A percentile compares a stretch with the other conserved stretches of the same genome.
phyloP scores from a whole-genome alignment of 495 filamentous ascomycete species.

The Astrothelium macrocarpum region DNA sequence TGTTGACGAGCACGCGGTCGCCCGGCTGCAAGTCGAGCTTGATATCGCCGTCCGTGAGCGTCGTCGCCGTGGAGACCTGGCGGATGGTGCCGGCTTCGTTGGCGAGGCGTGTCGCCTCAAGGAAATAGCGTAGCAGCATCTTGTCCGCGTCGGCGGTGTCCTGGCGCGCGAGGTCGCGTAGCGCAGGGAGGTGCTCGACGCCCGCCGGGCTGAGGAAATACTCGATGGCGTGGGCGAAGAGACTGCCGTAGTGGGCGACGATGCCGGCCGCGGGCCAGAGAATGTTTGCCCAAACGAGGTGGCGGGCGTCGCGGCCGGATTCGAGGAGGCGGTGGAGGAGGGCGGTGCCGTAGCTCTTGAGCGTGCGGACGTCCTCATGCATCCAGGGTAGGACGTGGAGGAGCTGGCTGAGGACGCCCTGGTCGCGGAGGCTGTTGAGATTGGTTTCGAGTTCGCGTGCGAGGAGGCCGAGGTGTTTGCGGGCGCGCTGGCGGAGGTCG shows the following conservation, averaged over 20 bases:
- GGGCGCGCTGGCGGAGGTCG: conserved; percentile 46
- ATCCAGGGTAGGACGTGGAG: background rate
- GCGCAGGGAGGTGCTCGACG: conserved; percentile 38
- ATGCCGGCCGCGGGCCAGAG: conserved; percentile 35
- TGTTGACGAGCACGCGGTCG: conserved; percentile 41
- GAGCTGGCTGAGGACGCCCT: background rate
- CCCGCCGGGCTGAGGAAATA: conserved; percentile 40
- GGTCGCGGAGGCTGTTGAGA: conserved; percentile 23
- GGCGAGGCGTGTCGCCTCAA: conserved; percentile 29
- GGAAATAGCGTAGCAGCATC: conserved; percentile 31
- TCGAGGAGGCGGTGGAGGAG: conserved; percentile 27
- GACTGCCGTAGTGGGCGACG: conserved; percentile 34
- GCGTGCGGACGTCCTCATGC: background rate
- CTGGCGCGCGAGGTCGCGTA: conserved; percentile 38
- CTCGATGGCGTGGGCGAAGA: conserved; percentile 31
- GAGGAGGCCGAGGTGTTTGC: conserved; percentile 11
- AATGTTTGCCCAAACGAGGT: conserved; percentile 32
- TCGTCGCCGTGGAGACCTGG: conserved; percentile 21
- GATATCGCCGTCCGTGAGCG: conserved; percentile 35
- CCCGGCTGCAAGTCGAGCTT: conserved; percentile 39
- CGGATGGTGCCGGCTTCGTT: conserved; percentile 29
- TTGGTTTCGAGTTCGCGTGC: conserved; percentile 24
- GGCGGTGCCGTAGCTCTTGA: conserved; percentile 30
- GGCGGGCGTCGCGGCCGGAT: conserved; percentile 18
- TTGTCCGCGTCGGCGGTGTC: conserved; percentile 31